These are phyloP conservation scores for Leccinum fuscescens DNA, from an alignment of 1,284 basidiomycete genomes.

Conservation along the genomic window DNA sequence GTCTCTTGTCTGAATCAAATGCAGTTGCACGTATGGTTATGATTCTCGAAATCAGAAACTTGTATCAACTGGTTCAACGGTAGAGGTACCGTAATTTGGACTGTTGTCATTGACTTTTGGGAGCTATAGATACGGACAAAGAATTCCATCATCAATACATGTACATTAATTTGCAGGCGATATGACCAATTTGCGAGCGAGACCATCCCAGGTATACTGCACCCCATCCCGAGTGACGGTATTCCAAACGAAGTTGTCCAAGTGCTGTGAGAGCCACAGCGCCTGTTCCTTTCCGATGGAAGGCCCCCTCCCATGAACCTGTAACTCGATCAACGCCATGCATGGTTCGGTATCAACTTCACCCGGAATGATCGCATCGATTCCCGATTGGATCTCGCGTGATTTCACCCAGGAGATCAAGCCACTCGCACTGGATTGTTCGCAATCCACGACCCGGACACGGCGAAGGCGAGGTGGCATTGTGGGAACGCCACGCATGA, in stretches of 20 bases:
- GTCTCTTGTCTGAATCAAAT: not conserved
- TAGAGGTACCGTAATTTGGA: not conserved
- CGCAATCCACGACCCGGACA: conserved; percentile 15
- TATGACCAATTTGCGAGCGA: conserved; percentile 2
- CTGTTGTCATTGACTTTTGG: not conserved
- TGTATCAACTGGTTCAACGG: not conserved
- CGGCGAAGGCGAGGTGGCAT: conserved; percentile 4
- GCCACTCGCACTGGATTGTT: not conserved
- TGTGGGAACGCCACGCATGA: conserved; percentile 6
- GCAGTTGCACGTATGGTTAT: not conserved
- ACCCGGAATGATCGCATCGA: conserved; percentile 4
- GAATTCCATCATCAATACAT: not conserved
- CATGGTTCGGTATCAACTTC: conserved; percentile 1
- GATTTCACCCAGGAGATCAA: conserved; percentile 6
- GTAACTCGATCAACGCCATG: conserved; percentile 4
- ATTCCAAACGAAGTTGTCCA: conserved; percentile 8
- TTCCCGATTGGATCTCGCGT: conserved; percentile 6
- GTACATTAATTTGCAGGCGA: not conserved
- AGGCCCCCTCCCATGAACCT: conserved; percentile 8
- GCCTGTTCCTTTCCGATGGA: conserved; percentile 4
- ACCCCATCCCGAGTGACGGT: conserved; percentile 3
- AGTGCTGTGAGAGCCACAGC: conserved; percentile 8
- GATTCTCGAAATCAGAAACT: not conserved
- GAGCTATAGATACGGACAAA: not conserved
- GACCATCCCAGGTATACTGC: conserved; percentile 6